Percentiles rank a stretch among this genome's conserved stretches.
These are phyloP conservation scores for Cylindrodendrum hubeiense DNA, from an alignment of 2,329 filamentous ascomycete species.

Conservation along the genomic window DNA sequence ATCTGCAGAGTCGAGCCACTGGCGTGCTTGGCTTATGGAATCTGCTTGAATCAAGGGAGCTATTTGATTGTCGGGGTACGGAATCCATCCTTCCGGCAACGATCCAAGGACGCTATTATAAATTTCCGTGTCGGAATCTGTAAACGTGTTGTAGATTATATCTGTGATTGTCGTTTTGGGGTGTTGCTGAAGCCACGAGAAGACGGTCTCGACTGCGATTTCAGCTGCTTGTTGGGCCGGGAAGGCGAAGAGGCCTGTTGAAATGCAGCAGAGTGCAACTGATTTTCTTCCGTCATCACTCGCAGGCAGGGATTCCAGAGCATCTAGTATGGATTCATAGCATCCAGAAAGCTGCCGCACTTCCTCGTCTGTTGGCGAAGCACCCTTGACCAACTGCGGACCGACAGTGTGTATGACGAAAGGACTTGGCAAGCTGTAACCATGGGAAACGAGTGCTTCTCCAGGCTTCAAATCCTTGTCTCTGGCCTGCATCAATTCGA, in stretches of 20 bases:
- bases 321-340: conserved; percentile 28
- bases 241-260: conserved; percentile 37
- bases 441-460: conserved; percentile 25
- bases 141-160: conserved; percentile 39
- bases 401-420: conserved; percentile 38
- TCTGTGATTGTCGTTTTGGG: conserved; percentile 31
- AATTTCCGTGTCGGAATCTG: conserved; percentile 28
- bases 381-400: conserved; percentile 20
- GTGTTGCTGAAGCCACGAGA: conserved; percentile 23
- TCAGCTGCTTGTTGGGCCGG: conserved; percentile 33
- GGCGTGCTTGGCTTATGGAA: conserved; percentile 9
- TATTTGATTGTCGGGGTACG: neutral
- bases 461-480: conserved; percentile 21
- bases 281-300: conserved; percentile 15
- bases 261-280: conserved; percentile 38
- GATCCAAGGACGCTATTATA: conserved; percentile 17
- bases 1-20: conserved; percentile 36
- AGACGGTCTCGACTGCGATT: conserved; percentile 26
- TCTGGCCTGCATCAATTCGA: conserved; percentile 19
- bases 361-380: conserved; percentile 1
- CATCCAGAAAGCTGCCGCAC: conserved; percentile 21
- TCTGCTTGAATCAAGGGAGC: neutral
- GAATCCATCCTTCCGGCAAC: rapidly evolving
- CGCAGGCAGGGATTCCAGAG: neutral
- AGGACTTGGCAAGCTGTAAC: conserved; percentile 22